These are phyloP conservation scores for Lasiodiplodia theobromae DNA, from an alignment of 2,329 filamentous ascomycete species.

Conservation along the genomic window DNA sequence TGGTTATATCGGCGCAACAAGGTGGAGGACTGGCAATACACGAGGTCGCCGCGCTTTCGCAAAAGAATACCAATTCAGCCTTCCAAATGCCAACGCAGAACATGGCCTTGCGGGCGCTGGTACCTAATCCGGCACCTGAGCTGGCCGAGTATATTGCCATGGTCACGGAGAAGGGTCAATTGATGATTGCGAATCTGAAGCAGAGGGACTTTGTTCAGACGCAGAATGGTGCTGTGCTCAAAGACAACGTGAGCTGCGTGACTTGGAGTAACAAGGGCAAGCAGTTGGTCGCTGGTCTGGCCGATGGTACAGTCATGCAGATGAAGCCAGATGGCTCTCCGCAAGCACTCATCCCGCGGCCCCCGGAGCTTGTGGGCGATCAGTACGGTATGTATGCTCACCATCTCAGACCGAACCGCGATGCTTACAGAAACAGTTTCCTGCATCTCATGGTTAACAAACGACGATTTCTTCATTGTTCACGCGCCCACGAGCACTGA, in stretches of 20 bases:
- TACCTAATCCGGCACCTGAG: slow-evolving; percentile 80
- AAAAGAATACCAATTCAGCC: slow-evolving; percentile 70
- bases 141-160: slow-evolving; percentile 79
- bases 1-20: slow-evolving; percentile 82
- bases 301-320: slow-evolving; percentile 79
- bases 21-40: slow-evolving; percentile 87
- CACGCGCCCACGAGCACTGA: slow-evolving; percentile 70
- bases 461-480: slow-evolving; percentile 80
- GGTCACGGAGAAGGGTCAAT: slow-evolving; percentile 79
- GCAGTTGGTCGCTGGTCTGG: slow-evolving; percentile 85
- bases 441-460: slow-evolving; percentile 86
- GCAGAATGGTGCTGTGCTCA: slow-evolving; percentile 68
- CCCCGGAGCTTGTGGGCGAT: slow-evolving; percentile 68
- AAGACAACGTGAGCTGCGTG: slow-evolving; percentile 78
- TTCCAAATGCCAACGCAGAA: slow-evolving; percentile 81
- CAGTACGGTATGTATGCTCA: slow-evolving; percentile 69
- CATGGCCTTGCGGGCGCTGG: slow-evolving; percentile 73
- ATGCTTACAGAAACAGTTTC: slow-evolving; percentile 64
- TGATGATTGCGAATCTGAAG: slow-evolving; percentile 83
- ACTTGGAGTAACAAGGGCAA: slow-evolving; percentile 95
- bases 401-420: background rate
- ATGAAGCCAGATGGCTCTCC: slow-evolving; percentile 81
- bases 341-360: slow-evolving; percentile 80
- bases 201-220: slow-evolving; percentile 65
- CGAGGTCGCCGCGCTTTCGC: slow-evolving; percentile 71